Evolutionary conservation across 345 rosid genomes (phyloP), one percentile per base, ranked within the genome.

Genomic region (Rhizophora apiculata): DNA sequence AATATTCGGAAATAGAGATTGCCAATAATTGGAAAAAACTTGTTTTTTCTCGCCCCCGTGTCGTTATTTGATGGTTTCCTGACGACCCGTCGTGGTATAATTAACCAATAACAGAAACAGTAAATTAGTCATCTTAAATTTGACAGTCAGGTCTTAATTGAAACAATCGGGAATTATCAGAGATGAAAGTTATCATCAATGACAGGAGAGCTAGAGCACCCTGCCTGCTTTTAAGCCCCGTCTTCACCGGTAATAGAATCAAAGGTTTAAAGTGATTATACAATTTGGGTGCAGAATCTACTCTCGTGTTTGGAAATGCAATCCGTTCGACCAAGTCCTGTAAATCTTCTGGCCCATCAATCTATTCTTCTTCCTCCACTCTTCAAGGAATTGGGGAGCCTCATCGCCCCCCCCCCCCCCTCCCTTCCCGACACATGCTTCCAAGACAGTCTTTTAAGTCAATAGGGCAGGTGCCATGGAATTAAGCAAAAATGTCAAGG

Each of bases 381-480:
- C 86, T 76, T 88, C 92, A 46, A 95, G 85, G 68, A 95, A 51
- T 70, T 87, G 92, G 39, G 87, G 81, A 71, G 96, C 93, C 63
- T 85, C 89, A 62, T 71, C 62, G 2, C 82, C 83, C 83, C 76
- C 24, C 24, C 24, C 82, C 83, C 83, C 76, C 24, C 24, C 24
- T 88, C 24, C 96, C 91, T 65, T 80, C 86, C 76, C 92, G 70
- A 24, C 97, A 91, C 78, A 91, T 76, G 84, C 96, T 34, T 72
- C 93, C 82, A 89, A 80, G 69, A 88, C 82, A 5, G 96, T 91
- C 80, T 83, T 89, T 64, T 91, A 91, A 1, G 95, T 94, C 84
- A 94, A 71, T 69, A 83, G 39, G 84, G 89, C 96, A 0, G 93
- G 95, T 3, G 80, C 81, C 87, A 85, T 70, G 0, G 85, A 80